Conservation (phyloP, 768 basidiomycete genomes). For the Lactarius sp. region DNA sequence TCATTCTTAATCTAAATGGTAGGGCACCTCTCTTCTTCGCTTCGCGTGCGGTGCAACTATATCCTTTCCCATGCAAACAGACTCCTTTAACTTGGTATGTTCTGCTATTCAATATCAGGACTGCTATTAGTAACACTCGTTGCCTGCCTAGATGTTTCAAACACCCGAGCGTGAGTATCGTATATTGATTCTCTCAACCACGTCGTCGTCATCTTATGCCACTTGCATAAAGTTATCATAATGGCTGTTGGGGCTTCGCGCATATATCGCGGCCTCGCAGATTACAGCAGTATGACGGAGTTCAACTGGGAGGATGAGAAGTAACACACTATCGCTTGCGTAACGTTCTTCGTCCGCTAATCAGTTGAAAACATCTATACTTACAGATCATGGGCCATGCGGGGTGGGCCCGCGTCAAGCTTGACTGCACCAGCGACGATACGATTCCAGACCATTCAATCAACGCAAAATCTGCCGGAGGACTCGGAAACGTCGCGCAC, state of each 20-base stretch:
- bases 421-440: background rate
- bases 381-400: slow-evolving; percentile 6
- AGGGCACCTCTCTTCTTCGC: slow-evolving; percentile 12
- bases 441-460: background rate
- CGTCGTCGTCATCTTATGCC: slow-evolving; percentile 1
- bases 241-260: slow-evolving; percentile 3
- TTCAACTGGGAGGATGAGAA: slow-evolving; percentile 19
- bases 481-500: background rate
- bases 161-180: slow-evolving; percentile 19
- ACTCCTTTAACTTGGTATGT: background rate
- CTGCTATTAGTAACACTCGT: background rate
- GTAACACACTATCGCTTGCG: background rate
- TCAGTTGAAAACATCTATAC: background rate
- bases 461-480: background rate
- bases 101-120: background rate
- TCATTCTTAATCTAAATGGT: slow-evolving; percentile 4
- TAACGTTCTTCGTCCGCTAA: background rate
- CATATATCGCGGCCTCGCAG: background rate
- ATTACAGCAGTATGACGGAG: slow-evolving; percentile 16
- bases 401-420: background rate
- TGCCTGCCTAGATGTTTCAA: slow-evolving; percentile 18
- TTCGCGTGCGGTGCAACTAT: background rate
- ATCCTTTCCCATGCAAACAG: background rate
- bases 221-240: slow-evolving; percentile 10
- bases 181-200: background rate